Evolutionary conservation across 2,329 filamentous ascomycete species (phyloP), one percentile per base, ranked within the genome.

Genomic region (Penicillium sp.): DNA sequence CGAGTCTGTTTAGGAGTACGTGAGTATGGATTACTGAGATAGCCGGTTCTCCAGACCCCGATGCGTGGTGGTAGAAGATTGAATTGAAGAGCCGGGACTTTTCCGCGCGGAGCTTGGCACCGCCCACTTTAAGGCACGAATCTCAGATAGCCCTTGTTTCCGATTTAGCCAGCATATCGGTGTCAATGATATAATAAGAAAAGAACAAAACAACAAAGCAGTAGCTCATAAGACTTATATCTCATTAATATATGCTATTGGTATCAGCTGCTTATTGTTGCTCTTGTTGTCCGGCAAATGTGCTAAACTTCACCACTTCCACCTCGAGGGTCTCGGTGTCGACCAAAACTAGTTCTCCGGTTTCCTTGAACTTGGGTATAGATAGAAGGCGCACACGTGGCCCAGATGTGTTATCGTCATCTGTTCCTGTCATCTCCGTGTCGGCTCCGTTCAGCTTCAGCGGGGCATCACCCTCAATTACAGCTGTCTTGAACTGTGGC

Each of bases 251-350:
- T n/a, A n/a, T n/a, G n/a, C 26, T 22, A 28, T 51, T 43, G 26
- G 33, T 44, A 49, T 54, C 29, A 15, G 31, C 51, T 61, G 52
- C 67, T 57, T 67, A 62, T 57, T 59, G 61, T 43, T n/a, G n/a
- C n/a, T 68, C 66, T 51, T 69, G 60, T 31, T 64, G 50, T 12
- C 66, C 66, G 5, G 59, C 52, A 57, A 73, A 69, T 21, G 73
- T 50, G 24, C 72, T 72, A 58, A 81, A 77, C 61, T 80, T 83
- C 19, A 96, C 74, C 42, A 79, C 74, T 57, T 89, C 84, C 1
- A 87, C 83, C 41, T 90, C 87, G 52, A 96, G 69, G 1, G 87
- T 94, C 69, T 97, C 90, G 40, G 82, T 75, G 70, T 98, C 91
- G 10, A 98, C 73, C 45, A 98, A 63, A 1, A 96, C 81, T 21